Conservation (phyloP, 2,329 filamentous ascomycete species). For the Dactylellina sp. region DNA sequence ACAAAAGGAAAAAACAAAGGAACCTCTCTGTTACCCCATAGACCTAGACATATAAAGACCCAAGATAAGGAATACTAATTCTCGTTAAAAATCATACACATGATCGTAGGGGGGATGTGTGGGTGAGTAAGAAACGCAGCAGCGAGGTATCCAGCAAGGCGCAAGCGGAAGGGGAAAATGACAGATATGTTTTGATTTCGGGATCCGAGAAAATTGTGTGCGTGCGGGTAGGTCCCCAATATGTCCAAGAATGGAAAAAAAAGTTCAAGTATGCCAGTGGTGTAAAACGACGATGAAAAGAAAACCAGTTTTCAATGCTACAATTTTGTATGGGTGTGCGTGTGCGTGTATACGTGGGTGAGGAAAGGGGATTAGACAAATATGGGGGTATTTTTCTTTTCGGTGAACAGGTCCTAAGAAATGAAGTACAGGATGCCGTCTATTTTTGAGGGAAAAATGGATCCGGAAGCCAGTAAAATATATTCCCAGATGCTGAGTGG, state of each 20-base stretch:
- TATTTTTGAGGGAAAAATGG: constrained; percentile 23
- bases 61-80: constrained; percentile 8
- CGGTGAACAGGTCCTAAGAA: constrained; percentile 41
- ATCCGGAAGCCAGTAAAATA: constrained; percentile 35
- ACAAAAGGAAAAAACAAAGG: constrained; percentile 6
- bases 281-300: constrained; percentile 1
- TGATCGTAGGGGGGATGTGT: constrained; percentile 17
- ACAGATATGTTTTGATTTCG: no score
- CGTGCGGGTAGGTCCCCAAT: constrained; percentile 31
- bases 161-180: not conserved
- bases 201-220: constrained; percentile 23
- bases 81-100: constrained; percentile 52
- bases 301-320: constrained; percentile 52
- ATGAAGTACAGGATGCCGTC: constrained; percentile 45
- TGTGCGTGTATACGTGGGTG: constrained; percentile 8
- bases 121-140: not conserved
- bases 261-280: not conserved
- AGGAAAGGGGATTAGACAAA: constrained; percentile 34
- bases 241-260: constrained; percentile 54
- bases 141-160: constrained; percentile 9
- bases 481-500: constrained; percentile 25
- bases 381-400: constrained; percentile 7
- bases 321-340: constrained; percentile 11
- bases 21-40: constrained; percentile 30
- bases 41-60: constrained; percentile 4